Evolutionary conservation across 2,329 filamentous ascomycete genomes (phyloP).

Genomic region (Teratosphaeria pseudoeucalypti): DNA sequence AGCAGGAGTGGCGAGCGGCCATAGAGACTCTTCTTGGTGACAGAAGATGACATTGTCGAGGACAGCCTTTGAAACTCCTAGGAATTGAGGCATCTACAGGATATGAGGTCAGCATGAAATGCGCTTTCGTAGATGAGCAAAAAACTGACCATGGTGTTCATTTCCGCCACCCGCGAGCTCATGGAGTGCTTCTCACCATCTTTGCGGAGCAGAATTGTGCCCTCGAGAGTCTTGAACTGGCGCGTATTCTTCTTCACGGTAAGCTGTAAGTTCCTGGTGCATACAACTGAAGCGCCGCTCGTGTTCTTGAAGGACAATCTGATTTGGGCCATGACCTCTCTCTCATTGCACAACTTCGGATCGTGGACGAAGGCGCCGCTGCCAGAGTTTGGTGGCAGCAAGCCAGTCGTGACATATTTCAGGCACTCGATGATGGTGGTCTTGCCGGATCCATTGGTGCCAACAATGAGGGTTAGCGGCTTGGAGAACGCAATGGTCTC

Average conservation of each 20-base stretch:
- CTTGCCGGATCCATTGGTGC: conserved; percentile 94
- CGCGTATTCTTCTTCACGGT: conserved; percentile 69
- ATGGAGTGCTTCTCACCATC: conserved; percentile 70
- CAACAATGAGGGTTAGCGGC: conserved; percentile 90
- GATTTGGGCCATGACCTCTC: conserved; percentile 82
- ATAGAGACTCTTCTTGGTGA: conserved; percentile 93
- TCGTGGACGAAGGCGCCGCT: conserved; percentile 93
- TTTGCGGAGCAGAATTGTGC: conserved; percentile 62
- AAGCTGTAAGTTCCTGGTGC: conserved; percentile 73
- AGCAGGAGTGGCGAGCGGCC: conserved; percentile 84
- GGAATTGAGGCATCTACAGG: conserved; percentile 62
- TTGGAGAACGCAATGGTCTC: conserved; percentile 82
- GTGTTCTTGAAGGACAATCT: conserved; percentile 78
- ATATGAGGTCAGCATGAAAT: not conserved
- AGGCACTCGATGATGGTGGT: conserved; percentile 99
- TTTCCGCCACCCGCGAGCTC: conserved; percentile 69
- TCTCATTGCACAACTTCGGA: conserved; percentile 81
- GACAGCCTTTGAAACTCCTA: conserved; percentile 83
- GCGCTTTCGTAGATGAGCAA: not conserved
- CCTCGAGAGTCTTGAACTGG: conserved; percentile 73
- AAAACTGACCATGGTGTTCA: conserved; percentile 28
- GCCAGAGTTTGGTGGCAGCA: conserved; percentile 80
- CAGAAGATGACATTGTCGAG: conserved; percentile 96
- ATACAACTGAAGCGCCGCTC: conserved; percentile 67
- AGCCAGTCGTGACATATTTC: conserved; percentile 93